phyloP scores from a whole-genome alignment of 2,329 filamentous ascomycete species.

The Pyricularia grisea region DNA sequence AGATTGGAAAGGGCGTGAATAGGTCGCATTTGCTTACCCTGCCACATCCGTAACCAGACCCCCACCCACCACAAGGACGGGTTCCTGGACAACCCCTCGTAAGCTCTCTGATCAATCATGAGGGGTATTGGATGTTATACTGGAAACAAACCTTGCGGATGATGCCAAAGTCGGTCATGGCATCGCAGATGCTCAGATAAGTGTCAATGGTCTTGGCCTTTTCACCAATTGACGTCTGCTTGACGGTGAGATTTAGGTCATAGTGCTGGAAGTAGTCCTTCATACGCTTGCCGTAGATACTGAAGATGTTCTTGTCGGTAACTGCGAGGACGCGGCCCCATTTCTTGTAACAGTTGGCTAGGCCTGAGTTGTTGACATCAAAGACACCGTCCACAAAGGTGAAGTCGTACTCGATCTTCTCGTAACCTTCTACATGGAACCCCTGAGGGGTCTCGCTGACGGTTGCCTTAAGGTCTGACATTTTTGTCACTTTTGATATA shows the following conservation, averaged over 20 bases:
- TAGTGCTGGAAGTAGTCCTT: conserved; percentile 59
- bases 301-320: conserved; percentile 63
- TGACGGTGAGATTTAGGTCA: conserved; percentile 51
- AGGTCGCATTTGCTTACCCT: conserved; percentile 39
- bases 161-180: conserved; percentile 65
- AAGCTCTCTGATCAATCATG: neutral
- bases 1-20: conserved; percentile 6
- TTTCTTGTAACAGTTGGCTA: conserved; percentile 54
- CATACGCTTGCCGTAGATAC: conserved; percentile 57
- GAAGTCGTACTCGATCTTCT: conserved; percentile 71
- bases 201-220: conserved; percentile 68
- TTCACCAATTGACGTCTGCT: conserved; percentile 67
- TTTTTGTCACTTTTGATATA: conserved; percentile 22
- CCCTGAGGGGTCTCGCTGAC: conserved; percentile 46
- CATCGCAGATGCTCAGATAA: conserved; percentile 59
- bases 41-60: conserved; percentile 66
- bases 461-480: conserved; percentile 57
- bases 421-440: conserved; percentile 63
- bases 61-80: conserved; percentile 57
- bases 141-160: conserved; percentile 42
- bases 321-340: conserved; percentile 60
- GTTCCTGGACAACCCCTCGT: conserved; percentile 32
- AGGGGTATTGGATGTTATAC: conserved; percentile 6
- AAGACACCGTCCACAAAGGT: conserved; percentile 64
- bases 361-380: conserved; percentile 45